Percentiles rank a stretch among this genome's conserved stretches.
Conservation (phyloP, 2,329 filamentous ascomycete species). For the Alternaria postmessia region DNA sequence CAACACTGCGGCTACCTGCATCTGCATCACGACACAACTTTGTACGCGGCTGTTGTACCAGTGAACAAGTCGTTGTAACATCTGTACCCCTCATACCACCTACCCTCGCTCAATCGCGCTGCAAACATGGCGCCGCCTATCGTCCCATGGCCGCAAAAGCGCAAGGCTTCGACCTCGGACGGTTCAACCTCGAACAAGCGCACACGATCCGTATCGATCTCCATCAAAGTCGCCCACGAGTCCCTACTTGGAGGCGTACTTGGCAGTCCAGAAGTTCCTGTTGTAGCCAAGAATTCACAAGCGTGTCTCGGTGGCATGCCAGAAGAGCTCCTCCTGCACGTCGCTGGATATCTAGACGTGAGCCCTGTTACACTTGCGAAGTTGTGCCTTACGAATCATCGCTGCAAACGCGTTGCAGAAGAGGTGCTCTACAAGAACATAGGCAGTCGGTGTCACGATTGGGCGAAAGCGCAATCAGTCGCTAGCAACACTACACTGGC, state of each 20-base stretch:
- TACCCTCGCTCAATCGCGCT: background rate
- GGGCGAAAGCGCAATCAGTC: background rate
- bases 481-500: background rate
- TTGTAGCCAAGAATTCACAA: slow-evolving; percentile 1
- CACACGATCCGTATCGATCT: background rate
- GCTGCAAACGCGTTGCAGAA: slow-evolving; percentile 11
- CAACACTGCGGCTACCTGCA: background rate
- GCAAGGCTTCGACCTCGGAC: slow-evolving; percentile 9
- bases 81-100: background rate
- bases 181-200: background rate
- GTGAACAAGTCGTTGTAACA: background rate
- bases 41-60: background rate
- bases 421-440: slow-evolving; percentile 9
- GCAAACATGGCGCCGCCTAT: background rate
- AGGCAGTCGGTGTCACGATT: background rate
- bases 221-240: background rate
- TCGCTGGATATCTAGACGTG: background rate
- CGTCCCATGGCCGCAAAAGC: slow-evolving; percentile 1
- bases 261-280: background rate
- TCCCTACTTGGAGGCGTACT: background rate
- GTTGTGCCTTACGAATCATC: slow-evolving; percentile 8
- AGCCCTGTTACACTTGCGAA: background rate
- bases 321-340: slow-evolving; percentile 15
- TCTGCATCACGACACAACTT: background rate
- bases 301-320: slow-evolving; percentile 11